Evolutionary conservation across 306 rosid species (phyloP), one percentile per base, ranked within the genome.

Genomic region (Rosa rugosa): DNA sequence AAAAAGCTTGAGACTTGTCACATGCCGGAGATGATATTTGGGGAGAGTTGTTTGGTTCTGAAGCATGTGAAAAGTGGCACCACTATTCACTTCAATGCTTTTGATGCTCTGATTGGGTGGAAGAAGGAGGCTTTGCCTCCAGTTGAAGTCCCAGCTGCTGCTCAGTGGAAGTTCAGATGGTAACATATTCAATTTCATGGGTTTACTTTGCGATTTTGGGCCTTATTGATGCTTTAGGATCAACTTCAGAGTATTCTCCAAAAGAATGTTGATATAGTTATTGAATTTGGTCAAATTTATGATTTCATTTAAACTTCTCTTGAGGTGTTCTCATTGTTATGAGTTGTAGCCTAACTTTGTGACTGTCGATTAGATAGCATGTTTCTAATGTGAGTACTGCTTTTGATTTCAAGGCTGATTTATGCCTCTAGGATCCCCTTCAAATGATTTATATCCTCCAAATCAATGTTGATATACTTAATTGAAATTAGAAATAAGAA

Each of bases 81-180:
- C 64, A 85, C 83, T 81, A 78, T 95, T 79, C 86, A 90, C 78
- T 95, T 95, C 56, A 95, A 95, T 85, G 96, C 98, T 34, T 95
- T 93, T 66, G 98, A 95, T 87, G 98, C 99, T 78, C 85, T 95
- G 8, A 42, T 83, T 83, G 98, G 96, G 10, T 95, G 99, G 99
- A 95, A 95, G 82, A 79, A 90, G 89, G 99, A 95, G 80, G 98
- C 96, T 13, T 85, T 93, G 89, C 99, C 96, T 0, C 97, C 99
- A 0, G 98, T 95, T 78, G 97, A 95, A 76, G 99, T 95, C 78
- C 99, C 98, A 18, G 99, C 99, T 3, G 99, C 99, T 11, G 99
- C 96, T 50, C 65, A 95, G 80, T 95, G 99, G 99, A 95, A 95
- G 82, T 95, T 95, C 81, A 84, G 99, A 81, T 76, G 94, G 99